Conservation (phyloP, 2,329 filamentous ascomycete genomes). For the Aspergillus arachidicola region DNA sequence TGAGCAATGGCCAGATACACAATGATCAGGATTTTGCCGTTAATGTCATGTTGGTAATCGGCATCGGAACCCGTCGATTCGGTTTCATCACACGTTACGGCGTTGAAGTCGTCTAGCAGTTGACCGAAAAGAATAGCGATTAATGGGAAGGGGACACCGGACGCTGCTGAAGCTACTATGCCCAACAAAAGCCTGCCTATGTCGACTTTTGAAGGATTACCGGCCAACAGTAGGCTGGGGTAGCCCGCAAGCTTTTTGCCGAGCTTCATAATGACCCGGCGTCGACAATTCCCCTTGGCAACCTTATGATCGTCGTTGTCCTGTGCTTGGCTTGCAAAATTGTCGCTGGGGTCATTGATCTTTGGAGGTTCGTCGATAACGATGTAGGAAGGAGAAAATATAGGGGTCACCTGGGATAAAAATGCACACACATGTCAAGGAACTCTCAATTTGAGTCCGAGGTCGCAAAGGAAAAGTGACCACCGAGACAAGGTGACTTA, state of each 20-base stretch:
- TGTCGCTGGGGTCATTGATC: background rate
- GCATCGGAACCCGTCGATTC: constrained; percentile 17
- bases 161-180: constrained; percentile 34
- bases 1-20: constrained; percentile 66
- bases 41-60: constrained; percentile 29
- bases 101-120: constrained; percentile 44
- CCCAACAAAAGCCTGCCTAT: constrained; percentile 30
- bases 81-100: constrained; percentile 28
- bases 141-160: constrained; percentile 45
- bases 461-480: background rate
- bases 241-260: constrained; percentile 37
- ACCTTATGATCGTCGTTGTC: constrained; percentile 11
- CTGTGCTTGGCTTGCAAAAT: background rate
- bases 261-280: constrained; percentile 28
- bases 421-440: background rate
- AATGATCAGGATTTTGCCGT: constrained; percentile 62
- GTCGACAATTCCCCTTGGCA: background rate
- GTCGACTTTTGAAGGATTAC: constrained; percentile 37
- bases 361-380: background rate
- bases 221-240: constrained; percentile 40
- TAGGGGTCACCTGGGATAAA: background rate
- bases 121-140: constrained; percentile 45
- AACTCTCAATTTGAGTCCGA: background rate
- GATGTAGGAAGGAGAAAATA: background rate
- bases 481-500: background rate